These are phyloP conservation scores for Eimeria praecox DNA, from an alignment of 169 alveolate species.

Conservation along the genomic window DNA sequence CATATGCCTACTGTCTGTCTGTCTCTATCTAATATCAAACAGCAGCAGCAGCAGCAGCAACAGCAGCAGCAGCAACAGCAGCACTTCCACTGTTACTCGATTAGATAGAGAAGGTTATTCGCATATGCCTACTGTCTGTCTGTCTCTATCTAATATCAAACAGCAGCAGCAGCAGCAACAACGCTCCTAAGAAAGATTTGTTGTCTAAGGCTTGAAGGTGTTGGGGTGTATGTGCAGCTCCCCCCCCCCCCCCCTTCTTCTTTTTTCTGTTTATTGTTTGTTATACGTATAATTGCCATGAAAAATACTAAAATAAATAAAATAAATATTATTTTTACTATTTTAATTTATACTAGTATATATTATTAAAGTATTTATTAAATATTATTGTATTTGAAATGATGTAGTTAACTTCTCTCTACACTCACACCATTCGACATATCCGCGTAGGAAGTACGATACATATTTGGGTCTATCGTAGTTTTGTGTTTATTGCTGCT, in stretches of 20 bases:
- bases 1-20: not conserved
- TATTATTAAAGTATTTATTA: not conserved
- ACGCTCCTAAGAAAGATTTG: not conserved
- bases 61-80: slow-evolving; percentile 45
- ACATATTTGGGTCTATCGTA: slow-evolving; percentile 52
- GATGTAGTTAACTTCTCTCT: no score
- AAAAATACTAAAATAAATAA: not conserved
- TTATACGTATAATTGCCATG: not conserved
- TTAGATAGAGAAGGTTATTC: not conserved
- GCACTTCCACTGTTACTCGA: not conserved
- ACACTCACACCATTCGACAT: slow-evolving; percentile 15
- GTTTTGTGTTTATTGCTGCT: not conserved
- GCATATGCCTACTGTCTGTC: not conserved
- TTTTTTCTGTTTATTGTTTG: no score
- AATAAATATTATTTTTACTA: not conserved
- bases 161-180: slow-evolving; percentile 18
- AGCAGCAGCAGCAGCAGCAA: no score
- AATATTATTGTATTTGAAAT: not conserved
- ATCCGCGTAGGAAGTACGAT: not conserved
- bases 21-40: no score
- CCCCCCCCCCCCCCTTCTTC: no score
- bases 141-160: no score
- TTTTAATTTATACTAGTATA: not conserved
- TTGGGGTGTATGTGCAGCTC: no score
- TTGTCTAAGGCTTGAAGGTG: no score